Evolutionary conservation across 805 yeast genomes (phyloP), one percentile per base, ranked within the genome.

Genomic region (Kazachstania africana): DNA sequence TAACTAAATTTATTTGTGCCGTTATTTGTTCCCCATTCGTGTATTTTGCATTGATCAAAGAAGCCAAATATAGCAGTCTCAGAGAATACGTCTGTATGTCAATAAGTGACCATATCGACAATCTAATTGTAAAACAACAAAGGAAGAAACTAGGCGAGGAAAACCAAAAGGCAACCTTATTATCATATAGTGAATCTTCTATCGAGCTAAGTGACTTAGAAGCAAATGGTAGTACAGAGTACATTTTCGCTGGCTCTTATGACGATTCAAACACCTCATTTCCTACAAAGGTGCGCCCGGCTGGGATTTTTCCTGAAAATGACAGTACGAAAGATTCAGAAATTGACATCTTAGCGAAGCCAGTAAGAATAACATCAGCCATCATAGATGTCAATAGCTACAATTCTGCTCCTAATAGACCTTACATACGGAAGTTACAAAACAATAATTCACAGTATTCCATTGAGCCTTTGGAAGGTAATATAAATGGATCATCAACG

Each of bases 61-160:
- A 53, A n/a, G 46, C 50, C 21, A 55, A 47, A 35, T 64, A 62
- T 28, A 38, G 45, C n/a, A 62, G 71, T 10, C 53, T 78, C 34
- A 77, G 72, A 42, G 72, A 71, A 38, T 77, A 65, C 49, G 77
- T 79, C 45, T 73, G 76, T 47, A 45, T 60, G n/a, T 60, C 70
- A 23, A 73, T 78, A 32, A 76, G 75, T 47, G 59, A 63, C 13
- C 65, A 68, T 17, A 76, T 78, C 12, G 66, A 73, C 34, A 44
- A 50, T 17, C 50, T 77, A 34, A 38, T 46, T 15, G 34, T 35
- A 12, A 41, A 29, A 29, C 44, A 41, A 35, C 35, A 30, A 12
- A 32, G 24, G 26, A 36, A 38, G 24, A 24, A 20, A 6, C 27
- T 25, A 12, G 18, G 21, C 13, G 8, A 16, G 8, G 31, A 17